A percentile compares a stretch with the other conserved stretches of the same genome.
phyloP scores from a whole-genome alignment of 2,329 filamentous ascomycete genomes.

The Samsoniella hepiali region DNA sequence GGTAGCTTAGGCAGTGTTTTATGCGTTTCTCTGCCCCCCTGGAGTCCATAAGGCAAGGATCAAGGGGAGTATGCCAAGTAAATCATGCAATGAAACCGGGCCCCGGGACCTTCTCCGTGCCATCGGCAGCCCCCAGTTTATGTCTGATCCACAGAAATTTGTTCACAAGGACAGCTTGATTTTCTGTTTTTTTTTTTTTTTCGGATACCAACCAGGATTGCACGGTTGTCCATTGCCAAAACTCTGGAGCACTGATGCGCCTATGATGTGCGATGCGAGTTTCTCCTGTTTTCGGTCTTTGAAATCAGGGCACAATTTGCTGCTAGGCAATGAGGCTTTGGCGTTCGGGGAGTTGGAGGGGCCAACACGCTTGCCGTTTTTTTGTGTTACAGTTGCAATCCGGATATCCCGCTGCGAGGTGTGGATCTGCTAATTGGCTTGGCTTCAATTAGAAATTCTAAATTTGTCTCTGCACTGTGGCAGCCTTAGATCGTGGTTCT shows the following conservation, averaged over 20 bases:
- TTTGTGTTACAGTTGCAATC: conserved; percentile 2
- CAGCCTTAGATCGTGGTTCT: neutral
- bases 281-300: neutral
- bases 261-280: neutral
- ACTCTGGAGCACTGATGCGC: neutral
- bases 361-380: neutral
- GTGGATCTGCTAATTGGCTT: neutral
- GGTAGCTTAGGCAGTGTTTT: neutral
- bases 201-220: neutral
- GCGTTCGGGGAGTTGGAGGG: neutral
- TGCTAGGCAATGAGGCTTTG: neutral
- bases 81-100: conserved; percentile 1
- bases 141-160: conserved; percentile 12
- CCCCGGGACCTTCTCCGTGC: conserved; percentile 10
- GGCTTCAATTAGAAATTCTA: neutral
- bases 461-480: neutral
- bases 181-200: conserved; percentile 1
- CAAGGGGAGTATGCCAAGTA: conserved; percentile 10
- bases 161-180: conserved; percentile 12
- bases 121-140: conserved; percentile 1
- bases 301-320: neutral
- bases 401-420: neutral
- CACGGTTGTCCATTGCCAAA: neutral
- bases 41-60: neutral
- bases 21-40: neutral